phyloP scores from a whole-genome alignment of 2,329 filamentous ascomycete genomes.

The Berkeleyomyces rouxiae region DNA sequence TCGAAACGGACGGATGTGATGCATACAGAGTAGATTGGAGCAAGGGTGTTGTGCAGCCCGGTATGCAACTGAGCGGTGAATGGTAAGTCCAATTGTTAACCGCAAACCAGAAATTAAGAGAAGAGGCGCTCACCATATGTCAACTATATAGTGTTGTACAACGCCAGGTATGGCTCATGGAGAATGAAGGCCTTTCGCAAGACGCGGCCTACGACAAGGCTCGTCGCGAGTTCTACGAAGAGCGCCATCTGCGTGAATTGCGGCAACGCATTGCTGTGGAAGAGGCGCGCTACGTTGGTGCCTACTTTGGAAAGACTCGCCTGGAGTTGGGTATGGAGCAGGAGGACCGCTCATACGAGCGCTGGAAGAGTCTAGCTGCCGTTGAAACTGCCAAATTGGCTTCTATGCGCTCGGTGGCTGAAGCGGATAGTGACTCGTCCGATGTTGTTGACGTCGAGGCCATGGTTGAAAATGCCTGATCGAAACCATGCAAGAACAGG shows the following conservation, averaged over 20 bases:
- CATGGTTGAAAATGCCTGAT: constrained; percentile 3
- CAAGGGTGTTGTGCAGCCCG: constrained; percentile 52
- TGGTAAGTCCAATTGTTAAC: constrained; percentile 36
- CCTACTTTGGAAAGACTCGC: constrained; percentile 67
- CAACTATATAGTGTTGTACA: constrained; percentile 61
- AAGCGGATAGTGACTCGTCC: constrained; percentile 9
- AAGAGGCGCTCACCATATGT: background rate
- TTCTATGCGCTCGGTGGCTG: constrained; percentile 23
- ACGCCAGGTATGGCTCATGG: constrained; percentile 73
- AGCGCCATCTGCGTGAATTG: constrained; percentile 69
- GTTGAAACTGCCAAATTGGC: constrained; percentile 29
- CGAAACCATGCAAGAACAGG: background rate
- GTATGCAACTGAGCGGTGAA: constrained; percentile 67
- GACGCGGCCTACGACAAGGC: constrained; percentile 68
- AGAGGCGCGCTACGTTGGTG: constrained; percentile 71
- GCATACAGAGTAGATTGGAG: constrained; percentile 64
- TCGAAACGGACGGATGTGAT: constrained; percentile 78
- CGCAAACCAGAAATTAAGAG: background rate
- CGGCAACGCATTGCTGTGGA: constrained; percentile 69
- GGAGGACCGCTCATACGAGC: constrained; percentile 64
- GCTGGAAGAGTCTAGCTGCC: constrained; percentile 68
- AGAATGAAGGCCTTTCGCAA: constrained; percentile 42
- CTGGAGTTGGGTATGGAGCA: constrained; percentile 65
- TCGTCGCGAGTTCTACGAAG: constrained; percentile 75
- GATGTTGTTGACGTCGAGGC: background rate